These are phyloP conservation scores for Cladophialophora immunda DNA, from an alignment of 2,329 filamentous ascomycete genomes.

Conservation along the genomic window DNA sequence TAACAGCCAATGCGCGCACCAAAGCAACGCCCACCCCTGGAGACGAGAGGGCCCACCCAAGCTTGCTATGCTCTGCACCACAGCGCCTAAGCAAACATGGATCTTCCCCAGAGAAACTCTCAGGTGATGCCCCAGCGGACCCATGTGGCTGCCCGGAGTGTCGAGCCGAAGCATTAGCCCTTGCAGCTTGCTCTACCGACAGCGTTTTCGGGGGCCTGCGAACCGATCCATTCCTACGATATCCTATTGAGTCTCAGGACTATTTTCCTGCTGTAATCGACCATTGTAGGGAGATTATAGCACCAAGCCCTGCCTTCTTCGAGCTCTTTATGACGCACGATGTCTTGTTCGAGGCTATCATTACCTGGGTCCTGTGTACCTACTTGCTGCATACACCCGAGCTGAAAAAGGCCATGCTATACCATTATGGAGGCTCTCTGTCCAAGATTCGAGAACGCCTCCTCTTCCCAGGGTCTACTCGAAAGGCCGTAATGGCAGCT, in stretches of 20 bases:
- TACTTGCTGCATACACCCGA: constrained; percentile 20
- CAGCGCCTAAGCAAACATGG: background rate
- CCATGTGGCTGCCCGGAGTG: constrained; percentile 9
- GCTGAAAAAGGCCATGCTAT: constrained; percentile 24
- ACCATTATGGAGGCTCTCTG: constrained; percentile 29
- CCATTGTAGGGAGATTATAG: constrained; percentile 26
- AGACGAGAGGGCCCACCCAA: background rate
- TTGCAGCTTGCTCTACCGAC: constrained; percentile 17
- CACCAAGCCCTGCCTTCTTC: constrained; percentile 19
- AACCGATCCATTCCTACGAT: constrained; percentile 27
- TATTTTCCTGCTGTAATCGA: constrained; percentile 31
- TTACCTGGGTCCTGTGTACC: constrained; percentile 27
- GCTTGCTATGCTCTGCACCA: background rate
- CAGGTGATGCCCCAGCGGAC: background rate
- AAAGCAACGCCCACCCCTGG: background rate
- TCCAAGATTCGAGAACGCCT: constrained; percentile 18
- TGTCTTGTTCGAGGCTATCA: constrained; percentile 31
- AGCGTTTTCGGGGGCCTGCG: constrained; percentile 28
- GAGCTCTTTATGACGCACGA: constrained; percentile 26
- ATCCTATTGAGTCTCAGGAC: constrained; percentile 24
- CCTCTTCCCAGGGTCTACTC: background rate
- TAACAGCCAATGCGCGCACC: background rate
- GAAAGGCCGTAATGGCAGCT: constrained; percentile 27
- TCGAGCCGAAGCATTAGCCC: constrained; percentile 1
- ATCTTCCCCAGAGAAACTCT: background rate